Percentiles rank a stretch among this genome's conserved stretches.
Evolutionary conservation across 2,329 filamentous ascomycete species (phyloP).

Genomic region (Drechslerella coelobrocha): DNA sequence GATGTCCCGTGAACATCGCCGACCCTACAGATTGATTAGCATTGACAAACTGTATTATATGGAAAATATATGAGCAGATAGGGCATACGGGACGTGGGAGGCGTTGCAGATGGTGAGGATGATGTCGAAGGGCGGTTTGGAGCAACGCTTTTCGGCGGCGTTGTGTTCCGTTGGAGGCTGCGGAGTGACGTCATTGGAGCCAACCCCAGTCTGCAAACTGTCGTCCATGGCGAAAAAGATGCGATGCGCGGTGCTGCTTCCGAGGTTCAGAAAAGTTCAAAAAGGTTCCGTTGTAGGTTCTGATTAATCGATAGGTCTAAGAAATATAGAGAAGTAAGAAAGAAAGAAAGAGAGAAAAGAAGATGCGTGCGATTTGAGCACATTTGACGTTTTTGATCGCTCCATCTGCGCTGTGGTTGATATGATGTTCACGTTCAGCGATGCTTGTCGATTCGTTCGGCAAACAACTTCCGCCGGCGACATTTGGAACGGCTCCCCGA

Average conservation of each 20-base stretch:
- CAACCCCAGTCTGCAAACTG: background rate
- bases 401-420: background rate
- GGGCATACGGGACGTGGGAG: slow-evolving; percentile 37
- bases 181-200: slow-evolving; percentile 38
- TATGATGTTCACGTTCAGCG: background rate
- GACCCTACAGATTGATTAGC: slow-evolving; percentile 13
- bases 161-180: slow-evolving; percentile 24
- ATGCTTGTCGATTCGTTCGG: background rate
- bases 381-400: background rate
- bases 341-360: too few relatives aligned
- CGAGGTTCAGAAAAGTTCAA: too few relatives aligned
- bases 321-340: too few relatives aligned
- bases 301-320: too few relatives aligned
- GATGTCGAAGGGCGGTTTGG: slow-evolving; percentile 30
- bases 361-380: too few relatives aligned
- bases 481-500: background rate
- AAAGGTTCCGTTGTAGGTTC: too few relatives aligned
- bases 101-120: slow-evolving; percentile 29
- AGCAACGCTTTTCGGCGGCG: slow-evolving; percentile 15
- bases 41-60: background rate
- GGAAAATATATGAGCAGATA: background rate
- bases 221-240: too few relatives aligned
- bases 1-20: slow-evolving; percentile 38
- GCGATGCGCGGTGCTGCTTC: too few relatives aligned
- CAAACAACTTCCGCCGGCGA: background rate